Evolutionary conservation across 495 filamentous ascomycete species (phyloP).

Genomic region (Geoglossum glabrum): DNA sequence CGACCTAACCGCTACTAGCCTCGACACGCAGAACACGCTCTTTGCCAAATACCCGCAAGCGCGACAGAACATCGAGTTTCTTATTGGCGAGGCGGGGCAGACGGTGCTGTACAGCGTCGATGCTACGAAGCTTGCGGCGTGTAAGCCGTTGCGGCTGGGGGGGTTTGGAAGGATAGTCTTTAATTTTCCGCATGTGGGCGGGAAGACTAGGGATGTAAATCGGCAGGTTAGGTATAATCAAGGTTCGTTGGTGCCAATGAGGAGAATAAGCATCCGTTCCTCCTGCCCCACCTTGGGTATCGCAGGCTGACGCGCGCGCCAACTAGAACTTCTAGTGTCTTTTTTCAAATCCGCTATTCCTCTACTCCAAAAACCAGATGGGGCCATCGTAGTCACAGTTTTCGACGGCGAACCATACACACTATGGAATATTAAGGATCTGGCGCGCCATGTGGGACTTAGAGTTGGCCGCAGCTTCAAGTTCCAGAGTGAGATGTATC

Average conservation of each 20-base stretch:
- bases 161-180: slow-evolving; percentile 64
- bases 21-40: slow-evolving; percentile 34
- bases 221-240: slow-evolving; percentile 86
- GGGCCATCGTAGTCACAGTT: slow-evolving; percentile 52
- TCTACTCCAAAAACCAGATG: slow-evolving; percentile 26
- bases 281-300: no score
- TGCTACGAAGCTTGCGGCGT: slow-evolving; percentile 44
- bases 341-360: slow-evolving; percentile 51
- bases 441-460: slow-evolving; percentile 62
- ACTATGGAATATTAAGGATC: slow-evolving; percentile 78
- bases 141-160: slow-evolving; percentile 11
- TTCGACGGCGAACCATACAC: slow-evolving; percentile 91
- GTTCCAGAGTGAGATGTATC: slow-evolving; percentile 57
- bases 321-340: slow-evolving; percentile 52
- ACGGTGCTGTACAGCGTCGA: slow-evolving; percentile 52
- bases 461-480: slow-evolving; percentile 54
- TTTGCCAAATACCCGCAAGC: slow-evolving; percentile 62
- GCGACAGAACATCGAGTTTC: slow-evolving; percentile 31
- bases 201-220: slow-evolving; percentile 79
- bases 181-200: slow-evolving; percentile 94
- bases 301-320: no score
- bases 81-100: slow-evolving; percentile 23
- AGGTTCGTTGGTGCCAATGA: slow-evolving; percentile 21
- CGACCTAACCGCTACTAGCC: slow-evolving; percentile 41
- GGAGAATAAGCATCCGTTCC: no score